Base-by-base conservation (phyloP, 192 early-diverging fungal species). In the Globomyces pollinis-pini region DNA sequence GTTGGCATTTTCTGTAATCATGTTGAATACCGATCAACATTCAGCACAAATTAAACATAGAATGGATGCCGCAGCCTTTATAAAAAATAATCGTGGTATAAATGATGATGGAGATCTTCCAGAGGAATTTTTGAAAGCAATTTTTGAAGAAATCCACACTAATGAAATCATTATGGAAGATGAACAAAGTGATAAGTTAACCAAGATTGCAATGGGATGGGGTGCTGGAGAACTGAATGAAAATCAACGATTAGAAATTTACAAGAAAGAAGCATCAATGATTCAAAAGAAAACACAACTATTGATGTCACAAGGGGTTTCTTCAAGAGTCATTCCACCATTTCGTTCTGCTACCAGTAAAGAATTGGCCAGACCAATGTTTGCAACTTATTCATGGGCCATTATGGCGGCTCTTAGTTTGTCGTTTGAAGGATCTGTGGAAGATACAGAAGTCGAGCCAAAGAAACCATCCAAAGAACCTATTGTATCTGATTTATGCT, bases 111-210 rank as follows among this genome's bases (percentile, higher is more conserved):
- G 64, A 7, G 84, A 94, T 69, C 68, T 96, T 43, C 81, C 87
- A 11, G 71, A 76, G 29, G 85, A 83, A 50, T 79, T 85, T 45
- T 73, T 95, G n/a, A 68, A 61, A 20, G 60, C 49, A 1, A 91
- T 93, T 36, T 97, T 83, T 65, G 85, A 95, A 43, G 83, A 95
- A 57, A 89, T 97, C 32, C 68, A 63, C 31, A 47, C 34, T 11
- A 83, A 94, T 57, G 94, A 97, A 73, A 97, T 97, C 65, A 88
- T 88, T 50, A 83, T 97, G 81, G 91, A 93, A 57, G 92, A 94
- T 57, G 92, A 97, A 52, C 84, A 83, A 1, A 76, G 64, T 29
- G 74, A 60, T 11, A 72, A 76, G 42, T 44, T 83, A 5, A 75
- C 78, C 1, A 58, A 71, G 18, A 71, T 85, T 61, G 72, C 76